Conservation (phyloP, 306 rosid species). For the Nissolia schottii region DNA sequence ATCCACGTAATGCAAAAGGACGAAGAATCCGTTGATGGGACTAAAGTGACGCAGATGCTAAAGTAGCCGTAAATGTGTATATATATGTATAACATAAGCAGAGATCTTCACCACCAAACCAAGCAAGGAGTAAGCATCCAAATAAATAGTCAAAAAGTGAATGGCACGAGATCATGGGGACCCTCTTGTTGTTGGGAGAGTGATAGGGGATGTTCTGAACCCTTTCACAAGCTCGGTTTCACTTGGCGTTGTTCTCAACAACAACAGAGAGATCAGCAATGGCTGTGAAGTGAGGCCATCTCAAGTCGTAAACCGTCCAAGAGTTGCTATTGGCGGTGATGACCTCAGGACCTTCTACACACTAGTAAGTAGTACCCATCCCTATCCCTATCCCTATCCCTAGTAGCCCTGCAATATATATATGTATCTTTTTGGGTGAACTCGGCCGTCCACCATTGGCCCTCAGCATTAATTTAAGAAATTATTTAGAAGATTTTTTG, state of each 20-base stretch:
- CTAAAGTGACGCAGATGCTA: too few relatives aligned
- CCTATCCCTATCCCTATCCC: too few relatives aligned
- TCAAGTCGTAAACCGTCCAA: constrained; percentile 28
- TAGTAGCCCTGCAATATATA: too few relatives aligned
- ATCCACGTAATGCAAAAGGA: too few relatives aligned
- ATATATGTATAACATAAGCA: neutral
- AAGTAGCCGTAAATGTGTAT: too few relatives aligned
- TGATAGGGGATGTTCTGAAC: constrained; percentile 38
- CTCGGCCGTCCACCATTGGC: too few relatives aligned
- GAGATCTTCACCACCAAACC: neutral
- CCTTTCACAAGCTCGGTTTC: constrained; percentile 30
- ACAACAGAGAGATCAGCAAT: constrained; percentile 31
- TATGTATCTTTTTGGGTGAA: too few relatives aligned
- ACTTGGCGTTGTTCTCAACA: neutral
- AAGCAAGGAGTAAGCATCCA: neutral
- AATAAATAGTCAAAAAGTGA: too few relatives aligned
- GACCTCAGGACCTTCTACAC: constrained; percentile 47
- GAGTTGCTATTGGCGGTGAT: constrained; percentile 34
- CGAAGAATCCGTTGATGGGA: too few relatives aligned
- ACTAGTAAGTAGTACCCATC: constrained; percentile 25
- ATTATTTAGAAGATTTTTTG: too few relatives aligned
- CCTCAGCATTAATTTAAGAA: too few relatives aligned
- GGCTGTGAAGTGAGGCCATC: constrained; percentile 33
- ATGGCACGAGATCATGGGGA: constrained; percentile 6
- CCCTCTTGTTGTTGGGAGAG: constrained; percentile 29